Base-by-base conservation (phyloP, 179 eudicot species). In the Actinidia arguta region DNA sequence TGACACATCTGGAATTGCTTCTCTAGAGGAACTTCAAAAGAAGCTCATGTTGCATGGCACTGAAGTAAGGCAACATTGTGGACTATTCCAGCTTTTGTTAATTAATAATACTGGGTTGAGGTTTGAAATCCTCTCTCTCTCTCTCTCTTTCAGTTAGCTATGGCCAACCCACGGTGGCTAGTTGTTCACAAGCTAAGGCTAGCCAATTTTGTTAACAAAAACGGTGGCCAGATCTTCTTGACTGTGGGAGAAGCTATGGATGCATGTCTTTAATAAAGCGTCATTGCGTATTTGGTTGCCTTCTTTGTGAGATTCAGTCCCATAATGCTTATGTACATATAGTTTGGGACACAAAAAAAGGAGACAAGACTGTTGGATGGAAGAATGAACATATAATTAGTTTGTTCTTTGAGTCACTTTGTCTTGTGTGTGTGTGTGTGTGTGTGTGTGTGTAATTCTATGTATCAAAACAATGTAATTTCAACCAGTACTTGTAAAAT, bases 91-190 rank as follows among this genome's bases (percentile, higher is more conserved):
- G 4, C 5, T 64, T 20, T n/a, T n/a, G n/a, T n/a, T 48, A 9
- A 4, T 31, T 66, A 36, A 12, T 66, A 20, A 59, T 36, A 18
- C 17, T 64, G 17, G 17, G 11, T 14, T 16, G 50, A 46, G 13
- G 56, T 50, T 50, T 50, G 59, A 39, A 18, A 31, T 9, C 31
- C 24, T 8, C 27, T 3, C 4, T 24, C 82, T 68, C 64, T 51
- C 50, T 25, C 74, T 31, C 55, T 58, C 70, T 56, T 20, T 10
- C 88, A 89, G 92, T 81, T 89, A 52, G 90, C 88, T 4, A 58
- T 89, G 39, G 87, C 84, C 11, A 89, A 85, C 80, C 92, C 92
- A 6, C 87, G 86, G 76, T 89, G 89, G 91, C 88, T 85, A 73
- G 91, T 89, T 80, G 83, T 89, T 20, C 79, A 84, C 17, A 89